These are phyloP conservation scores for Fraxinus excelsior DNA, from an alignment of 257 asterid genomes.

Conservation along the genomic window DNA sequence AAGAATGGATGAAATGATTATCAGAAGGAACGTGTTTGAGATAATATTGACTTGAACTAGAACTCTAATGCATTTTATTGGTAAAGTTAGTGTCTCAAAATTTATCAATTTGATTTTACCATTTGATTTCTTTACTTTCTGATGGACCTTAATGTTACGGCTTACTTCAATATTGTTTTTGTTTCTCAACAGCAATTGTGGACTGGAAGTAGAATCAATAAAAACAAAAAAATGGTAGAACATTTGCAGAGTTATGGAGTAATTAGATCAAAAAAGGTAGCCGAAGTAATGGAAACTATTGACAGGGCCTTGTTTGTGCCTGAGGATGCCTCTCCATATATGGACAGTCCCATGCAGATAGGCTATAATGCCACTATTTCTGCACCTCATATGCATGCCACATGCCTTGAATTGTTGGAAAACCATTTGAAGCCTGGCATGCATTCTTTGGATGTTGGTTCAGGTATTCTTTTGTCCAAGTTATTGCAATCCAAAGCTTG, in stretches of 20 bases:
- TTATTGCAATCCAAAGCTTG: neutral
- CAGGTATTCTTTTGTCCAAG: conserved; percentile 47
- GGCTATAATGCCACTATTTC: conserved; percentile 93
- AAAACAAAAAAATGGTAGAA: conserved; percentile 64
- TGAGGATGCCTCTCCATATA: conserved; percentile 68
- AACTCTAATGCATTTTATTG: neutral
- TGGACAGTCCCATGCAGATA: conserved; percentile 78
- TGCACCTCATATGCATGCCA: conserved; percentile 98
- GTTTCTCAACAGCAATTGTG: conserved; percentile 58
- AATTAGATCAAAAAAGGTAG: conserved; percentile 58
- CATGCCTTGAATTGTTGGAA: conserved; percentile 89
- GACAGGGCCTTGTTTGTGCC: conserved; percentile 94
- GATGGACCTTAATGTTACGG: conserved; percentile 34
- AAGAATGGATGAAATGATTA: neutral
- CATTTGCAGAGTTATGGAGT: conserved; percentile 58
- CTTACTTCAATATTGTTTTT: conserved; percentile 44
- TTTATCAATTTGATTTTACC: conserved; percentile 17
- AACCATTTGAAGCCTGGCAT: conserved; percentile 86
- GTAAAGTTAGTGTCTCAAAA: neutral
- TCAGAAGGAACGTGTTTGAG: neutral
- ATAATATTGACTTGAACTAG: conserved; percentile 12
- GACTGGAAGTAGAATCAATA: conserved; percentile 48
- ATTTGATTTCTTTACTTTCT: conserved; percentile 17
- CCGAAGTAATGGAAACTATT: conserved; percentile 75
- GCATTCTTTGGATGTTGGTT: conserved; percentile 90